A percentile compares a stretch with the other conserved stretches of the same genome.
Conservation (phyloP, 2,329 filamentous ascomycete species). For the Botrytis sinoallii region DNA sequence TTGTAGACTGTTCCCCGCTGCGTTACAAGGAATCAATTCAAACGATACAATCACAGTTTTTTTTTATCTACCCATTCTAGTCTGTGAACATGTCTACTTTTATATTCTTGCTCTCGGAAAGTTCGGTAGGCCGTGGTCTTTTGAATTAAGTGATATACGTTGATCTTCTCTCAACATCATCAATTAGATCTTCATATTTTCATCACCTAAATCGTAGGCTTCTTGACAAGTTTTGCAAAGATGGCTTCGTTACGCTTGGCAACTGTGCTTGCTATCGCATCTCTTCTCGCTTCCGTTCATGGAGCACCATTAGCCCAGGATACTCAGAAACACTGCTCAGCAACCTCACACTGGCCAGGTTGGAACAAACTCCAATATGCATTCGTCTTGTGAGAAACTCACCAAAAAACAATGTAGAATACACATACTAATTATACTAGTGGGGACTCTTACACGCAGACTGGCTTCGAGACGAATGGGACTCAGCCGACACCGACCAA, state of each 20-base stretch:
- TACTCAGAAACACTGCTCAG: conserved; percentile 24
- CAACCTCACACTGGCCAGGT: conserved; percentile 38
- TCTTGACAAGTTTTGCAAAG: neutral
- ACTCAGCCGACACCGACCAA: conserved; percentile 39
- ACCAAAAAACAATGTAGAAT: neutral
- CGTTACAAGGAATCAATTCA: neutral
- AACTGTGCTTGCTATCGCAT: neutral
- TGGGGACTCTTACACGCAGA: conserved; percentile 43
- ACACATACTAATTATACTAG: conserved; percentile 27
- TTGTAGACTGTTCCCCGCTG: neutral
- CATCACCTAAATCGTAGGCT: neutral
- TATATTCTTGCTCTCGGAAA: neutral
- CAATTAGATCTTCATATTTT: no score
- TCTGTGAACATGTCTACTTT: no score
- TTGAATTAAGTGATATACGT: neutral
- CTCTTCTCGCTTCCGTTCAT: conserved; percentile 3
- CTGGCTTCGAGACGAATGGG: conserved; percentile 39
- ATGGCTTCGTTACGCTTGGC: neutral
- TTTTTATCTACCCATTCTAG: neutral
- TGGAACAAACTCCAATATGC: conserved; percentile 42
- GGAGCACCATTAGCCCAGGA: neutral
- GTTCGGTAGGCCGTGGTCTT: neutral
- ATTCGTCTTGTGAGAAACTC: conserved; percentile 43
- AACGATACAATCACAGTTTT: neutral
- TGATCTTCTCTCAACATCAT: no score